Base-by-base conservation (phyloP, 164 flowering plant genomes). In the Sedum album region DNA sequence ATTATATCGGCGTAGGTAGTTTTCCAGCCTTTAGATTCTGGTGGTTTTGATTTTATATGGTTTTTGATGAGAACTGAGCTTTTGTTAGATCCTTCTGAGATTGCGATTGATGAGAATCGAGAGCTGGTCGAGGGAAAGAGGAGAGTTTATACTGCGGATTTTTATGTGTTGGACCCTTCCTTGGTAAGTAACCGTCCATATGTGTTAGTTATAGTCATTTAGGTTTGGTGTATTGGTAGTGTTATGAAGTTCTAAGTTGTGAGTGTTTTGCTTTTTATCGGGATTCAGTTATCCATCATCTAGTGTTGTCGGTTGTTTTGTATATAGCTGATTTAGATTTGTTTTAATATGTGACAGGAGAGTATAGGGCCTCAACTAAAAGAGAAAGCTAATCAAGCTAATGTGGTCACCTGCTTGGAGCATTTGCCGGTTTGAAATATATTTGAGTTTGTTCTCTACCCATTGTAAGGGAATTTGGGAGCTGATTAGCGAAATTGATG, bases 1-100 rank as follows among this genome's bases (percentile, higher is more conserved):
- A 90, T 72, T 95, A 86, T 76, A 87, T 92, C 68, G 96, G 96
- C 75, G 84, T 95, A 33, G 97, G 98, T 94, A 82, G 6, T 36
- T 39, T 14, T 66, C 30, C 48, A 41, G 23, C 18, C n/a, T 38
- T 30, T 39, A 20, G 1, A 8, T 21, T 6, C 36, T 15, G 14
- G 4, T 57, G 8, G n/a, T 11, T 26, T 6, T 6, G 39, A 4
- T 14, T 57, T 30, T 30, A 14, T 13, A 0, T 57, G 5, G 1
- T 44, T 57, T 26, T 5, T 68, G 6, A 23, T 53, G n/a, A n/a
- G n/a, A n/a, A n/a, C 30, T 33, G 60, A 62, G 23, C 0, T 1
- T 35, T 55, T 20, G 63, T 68, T 68, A 91, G 99, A 94, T 80
- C 90, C 76, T 26, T 73, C 83, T 1, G 60, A 87, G 0, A 80